Percentiles rank a stretch among this genome's conserved stretches.
Evolutionary conservation across 2,329 filamentous ascomycete species (phyloP).

Genomic region (Colletotrichum trifolii): DNA sequence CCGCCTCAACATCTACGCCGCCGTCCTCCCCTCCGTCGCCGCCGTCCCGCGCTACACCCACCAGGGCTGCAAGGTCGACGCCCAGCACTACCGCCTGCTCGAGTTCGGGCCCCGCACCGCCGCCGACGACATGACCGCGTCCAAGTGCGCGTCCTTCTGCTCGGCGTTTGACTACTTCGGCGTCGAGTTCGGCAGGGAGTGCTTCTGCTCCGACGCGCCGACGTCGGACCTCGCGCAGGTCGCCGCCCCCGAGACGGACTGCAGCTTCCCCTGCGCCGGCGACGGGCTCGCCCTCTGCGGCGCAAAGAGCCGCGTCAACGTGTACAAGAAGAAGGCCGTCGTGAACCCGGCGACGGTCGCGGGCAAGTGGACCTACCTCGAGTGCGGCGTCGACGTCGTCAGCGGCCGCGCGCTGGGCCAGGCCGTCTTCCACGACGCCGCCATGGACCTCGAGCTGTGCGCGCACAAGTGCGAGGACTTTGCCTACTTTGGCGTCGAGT

Average conservation of each 20-base stretch:
- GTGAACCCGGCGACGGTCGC: not conserved
- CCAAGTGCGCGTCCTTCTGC: slow-evolving; percentile 62
- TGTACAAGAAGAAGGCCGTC: slow-evolving; percentile 42
- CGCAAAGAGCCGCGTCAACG: slow-evolving; percentile 47
- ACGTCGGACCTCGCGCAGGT: not conserved
- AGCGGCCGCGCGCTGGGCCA: not conserved
- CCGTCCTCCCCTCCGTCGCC: not conserved
- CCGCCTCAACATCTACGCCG: slow-evolving; percentile 48
- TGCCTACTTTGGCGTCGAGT: slow-evolving; percentile 56
- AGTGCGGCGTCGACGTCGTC: not conserved
- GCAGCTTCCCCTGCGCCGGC: slow-evolving; percentile 48
- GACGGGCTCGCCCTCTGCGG: slow-evolving; percentile 50
- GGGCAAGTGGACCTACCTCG: not conserved
- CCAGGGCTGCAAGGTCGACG: slow-evolving; percentile 57
- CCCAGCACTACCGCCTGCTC: slow-evolving; percentile 48
- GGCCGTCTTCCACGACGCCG: not conserved
- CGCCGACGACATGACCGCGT: slow-evolving; percentile 57
- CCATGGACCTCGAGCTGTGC: not conserved
- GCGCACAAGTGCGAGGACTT: not conserved
- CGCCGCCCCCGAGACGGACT: slow-evolving; percentile 38
- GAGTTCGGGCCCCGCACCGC: slow-evolving; percentile 44
- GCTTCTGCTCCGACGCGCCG: slow-evolving; percentile 37
- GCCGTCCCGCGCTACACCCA: slow-evolving; percentile 41
- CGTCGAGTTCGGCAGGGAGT: slow-evolving; percentile 37
- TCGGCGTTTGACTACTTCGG: slow-evolving; percentile 39